Evolutionary conservation across 441 rosid species (phyloP).

Genomic region (Gossypium davidsonii): DNA sequence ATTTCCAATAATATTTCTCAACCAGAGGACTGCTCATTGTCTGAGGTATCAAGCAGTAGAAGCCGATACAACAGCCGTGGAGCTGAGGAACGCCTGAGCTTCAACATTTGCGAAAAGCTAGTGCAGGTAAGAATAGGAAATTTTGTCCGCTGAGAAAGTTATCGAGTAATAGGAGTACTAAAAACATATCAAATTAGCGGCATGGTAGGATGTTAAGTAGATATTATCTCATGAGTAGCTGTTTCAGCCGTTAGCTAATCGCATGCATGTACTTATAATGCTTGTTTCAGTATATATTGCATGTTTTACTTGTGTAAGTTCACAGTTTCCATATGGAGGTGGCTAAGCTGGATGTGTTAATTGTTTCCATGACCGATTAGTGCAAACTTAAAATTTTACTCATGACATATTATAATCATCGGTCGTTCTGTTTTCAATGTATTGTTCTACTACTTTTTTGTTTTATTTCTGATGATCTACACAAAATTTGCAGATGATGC

Average conservation of each 20-base stretch:
- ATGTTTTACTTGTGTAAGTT: neutral
- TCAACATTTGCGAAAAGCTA: conserved; percentile 81
- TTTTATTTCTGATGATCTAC: neutral
- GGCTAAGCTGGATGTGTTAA: neutral
- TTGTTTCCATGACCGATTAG: neutral
- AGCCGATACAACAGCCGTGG: conserved; percentile 40
- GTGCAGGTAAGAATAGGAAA: conserved; percentile 53
- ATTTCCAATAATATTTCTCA: conserved; percentile 29
- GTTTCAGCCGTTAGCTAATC: neutral
- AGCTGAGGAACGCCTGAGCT: conserved; percentile 64
- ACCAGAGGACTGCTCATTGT: conserved; percentile 34
- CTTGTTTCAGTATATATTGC: neutral
- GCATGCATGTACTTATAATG: neutral
- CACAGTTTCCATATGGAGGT: neutral
- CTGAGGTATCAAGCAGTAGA: conserved; percentile 35
- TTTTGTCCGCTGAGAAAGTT: neutral
- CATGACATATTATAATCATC: neutral
- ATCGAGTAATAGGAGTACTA: neutral
- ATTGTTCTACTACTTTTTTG: neutral
- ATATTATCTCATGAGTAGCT: neutral
- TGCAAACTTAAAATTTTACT: neutral
- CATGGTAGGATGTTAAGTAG: neutral
- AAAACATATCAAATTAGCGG: neutral
- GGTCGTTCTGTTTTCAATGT: neutral
- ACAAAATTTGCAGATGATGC: conserved; percentile 52